Conservation (phyloP, 495 filamentous ascomycete genomes). For the Xylaria scruposa region DNA sequence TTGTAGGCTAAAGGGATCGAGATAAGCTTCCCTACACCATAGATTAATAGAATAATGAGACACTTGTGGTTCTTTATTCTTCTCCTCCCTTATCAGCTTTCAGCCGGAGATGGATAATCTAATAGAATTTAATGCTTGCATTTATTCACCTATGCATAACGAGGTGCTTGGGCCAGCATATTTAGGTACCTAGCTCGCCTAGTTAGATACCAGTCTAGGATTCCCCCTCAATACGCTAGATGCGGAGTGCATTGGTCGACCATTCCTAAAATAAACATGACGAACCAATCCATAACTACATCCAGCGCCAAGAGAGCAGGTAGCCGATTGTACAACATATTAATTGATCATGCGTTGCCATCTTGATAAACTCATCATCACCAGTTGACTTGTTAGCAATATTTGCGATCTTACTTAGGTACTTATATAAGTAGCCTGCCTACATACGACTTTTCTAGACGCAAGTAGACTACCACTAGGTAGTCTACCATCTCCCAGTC, state of each 20-base stretch:
- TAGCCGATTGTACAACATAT: not conserved
- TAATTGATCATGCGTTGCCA: not conserved
- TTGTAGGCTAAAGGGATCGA: slow-evolving; percentile 3
- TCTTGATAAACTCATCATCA: not conserved
- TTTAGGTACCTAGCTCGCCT: too few species aligned
- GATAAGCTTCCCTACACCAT: not conserved
- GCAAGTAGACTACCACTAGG: too few species aligned
- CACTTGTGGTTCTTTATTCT: not conserved
- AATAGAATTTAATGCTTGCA: not conserved
- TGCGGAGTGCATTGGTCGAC: slow-evolving; percentile 13
- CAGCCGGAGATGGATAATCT: not conserved
- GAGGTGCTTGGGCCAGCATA: not conserved
- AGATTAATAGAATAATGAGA: not conserved
- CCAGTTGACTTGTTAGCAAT: not conserved
- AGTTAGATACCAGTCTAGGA: not conserved
- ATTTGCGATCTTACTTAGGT: not conserved
- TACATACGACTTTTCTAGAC: too few species aligned
- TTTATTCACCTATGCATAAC: not conserved
- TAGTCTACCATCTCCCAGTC: too few species aligned
- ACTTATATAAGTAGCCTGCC: too few species aligned
- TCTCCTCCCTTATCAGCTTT: not conserved
- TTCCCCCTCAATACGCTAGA: not conserved
- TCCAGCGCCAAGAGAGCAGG: not conserved
- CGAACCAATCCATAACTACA: not conserved
- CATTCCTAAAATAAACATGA: not conserved